Evolutionary conservation across 2,329 filamentous ascomycete species (phyloP).

Genomic region (Phialophora tarda): DNA sequence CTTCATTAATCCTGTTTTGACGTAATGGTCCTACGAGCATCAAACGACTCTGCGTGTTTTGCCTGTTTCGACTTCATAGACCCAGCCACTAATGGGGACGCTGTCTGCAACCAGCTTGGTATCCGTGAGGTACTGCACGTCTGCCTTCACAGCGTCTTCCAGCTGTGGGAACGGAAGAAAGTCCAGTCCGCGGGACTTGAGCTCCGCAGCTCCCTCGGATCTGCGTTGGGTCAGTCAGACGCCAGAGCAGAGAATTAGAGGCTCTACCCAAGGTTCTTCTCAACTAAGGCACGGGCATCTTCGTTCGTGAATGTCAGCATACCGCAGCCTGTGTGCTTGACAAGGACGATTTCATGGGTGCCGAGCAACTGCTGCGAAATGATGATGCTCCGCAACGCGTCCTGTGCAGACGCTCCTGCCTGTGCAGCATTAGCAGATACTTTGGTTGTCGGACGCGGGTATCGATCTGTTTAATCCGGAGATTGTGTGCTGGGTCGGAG

Average conservation of each 20-base stretch:
- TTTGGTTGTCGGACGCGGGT: neutral
- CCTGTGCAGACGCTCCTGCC: conserved; percentile 68
- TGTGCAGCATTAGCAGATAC: conserved; percentile 8
- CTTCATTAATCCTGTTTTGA: neutral
- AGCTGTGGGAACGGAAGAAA: conserved; percentile 71
- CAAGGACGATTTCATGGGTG: conserved; percentile 73
- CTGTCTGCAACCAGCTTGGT: conserved; percentile 65
- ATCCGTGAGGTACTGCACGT: conserved; percentile 66
- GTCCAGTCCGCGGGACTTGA: conserved; percentile 51
- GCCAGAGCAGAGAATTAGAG: neutral
- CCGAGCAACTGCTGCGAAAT: conserved; percentile 81
- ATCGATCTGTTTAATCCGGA: neutral
- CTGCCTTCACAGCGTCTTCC: conserved; percentile 67
- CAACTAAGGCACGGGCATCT: conserved; percentile 61
- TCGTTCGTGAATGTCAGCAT: conserved; percentile 72
- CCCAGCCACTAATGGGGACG: conserved; percentile 71
- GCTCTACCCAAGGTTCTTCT: conserved; percentile 61
- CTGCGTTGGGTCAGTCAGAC: conserved; percentile 14
- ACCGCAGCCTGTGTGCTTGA: conserved; percentile 77
- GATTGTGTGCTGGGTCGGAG: neutral
- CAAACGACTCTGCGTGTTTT: conserved; percentile 60
- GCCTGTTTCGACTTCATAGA: conserved; percentile 79
- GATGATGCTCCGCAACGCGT: conserved; percentile 74
- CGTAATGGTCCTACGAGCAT: neutral
- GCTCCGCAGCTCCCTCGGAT: conserved; percentile 36